Base-by-base conservation (phyloP, 2,329 filamentous ascomycete species). In the Trichoderma atrobrunneum region DNA sequence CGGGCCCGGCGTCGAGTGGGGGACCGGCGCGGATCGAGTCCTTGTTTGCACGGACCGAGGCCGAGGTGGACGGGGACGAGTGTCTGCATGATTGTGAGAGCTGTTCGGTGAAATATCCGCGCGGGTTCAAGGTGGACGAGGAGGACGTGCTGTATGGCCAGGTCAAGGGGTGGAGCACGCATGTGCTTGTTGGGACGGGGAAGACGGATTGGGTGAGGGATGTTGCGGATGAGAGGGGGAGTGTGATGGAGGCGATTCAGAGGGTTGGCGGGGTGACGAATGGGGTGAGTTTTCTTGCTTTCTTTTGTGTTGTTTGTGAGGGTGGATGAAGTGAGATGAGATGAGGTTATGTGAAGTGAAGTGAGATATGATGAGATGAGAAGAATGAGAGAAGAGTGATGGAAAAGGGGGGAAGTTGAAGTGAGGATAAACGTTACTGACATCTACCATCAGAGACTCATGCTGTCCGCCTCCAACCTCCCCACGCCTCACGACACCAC, bases 141-240 rank as follows among this genome's bases (percentile, higher is more conserved):
- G 84, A 87, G 7, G 94, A 97, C 79, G 85, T 90, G 77, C 84
- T 99, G 63, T 98, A 97, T 79, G 96, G 95, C 1, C 86, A 92
- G 72, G 88, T 98, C 74, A 93, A 94, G 78, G 93, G 90, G 43
- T 98, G 94, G 92, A 91, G 89, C 78, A 96, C 94, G 24, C 96
- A 99, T 82, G 80, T 97, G 74, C 85, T 99, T 36, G 94, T 98
- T 18, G 96, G 94, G 28, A 99, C 96, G n/a, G 93, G 94, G 73
- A 97, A 98, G 88, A 88, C 91, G 30, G 96, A 99, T 82, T 99
- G 96, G 96, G 92, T 95, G 78, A 85, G 93, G 73, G 92, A 97
- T 83, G 93, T 97, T 60, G 90, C 89, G 71, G 93, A 98, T 79
- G 96, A 98, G 85, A 91, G 93, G 81, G 92, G 92, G 7, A 94